Percentiles rank a stretch among this genome's conserved stretches.
phyloP scores from a whole-genome alignment of 1,284 basidiomycete genomes.

The Cryptococcus amylolentus region DNA sequence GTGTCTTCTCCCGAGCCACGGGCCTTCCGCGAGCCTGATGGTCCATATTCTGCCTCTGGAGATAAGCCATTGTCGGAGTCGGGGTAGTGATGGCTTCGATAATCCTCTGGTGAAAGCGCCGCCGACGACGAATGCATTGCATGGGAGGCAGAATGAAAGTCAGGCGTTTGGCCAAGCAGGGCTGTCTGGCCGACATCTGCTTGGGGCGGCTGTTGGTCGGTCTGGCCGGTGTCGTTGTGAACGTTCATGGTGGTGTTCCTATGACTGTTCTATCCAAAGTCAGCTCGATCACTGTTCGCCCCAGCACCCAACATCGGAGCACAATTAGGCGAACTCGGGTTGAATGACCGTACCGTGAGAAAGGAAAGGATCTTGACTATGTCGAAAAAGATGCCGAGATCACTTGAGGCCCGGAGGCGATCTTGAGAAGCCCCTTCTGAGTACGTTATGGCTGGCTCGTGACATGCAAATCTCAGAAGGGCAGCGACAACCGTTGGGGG shows the following conservation, averaged over 20 bases:
- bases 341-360: neutral
- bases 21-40: neutral
- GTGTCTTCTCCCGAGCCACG: neutral
- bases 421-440: neutral
- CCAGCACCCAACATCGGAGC: too few relatives aligned
- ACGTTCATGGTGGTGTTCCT: too few relatives aligned
- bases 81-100: neutral
- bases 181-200: too few relatives aligned
- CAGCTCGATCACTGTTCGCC: too few relatives aligned
- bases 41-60: neutral
- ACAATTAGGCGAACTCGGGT: too few relatives aligned
- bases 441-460: neutral
- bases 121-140: neutral
- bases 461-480: neutral
- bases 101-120: neutral
- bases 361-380: neutral
- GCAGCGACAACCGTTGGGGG: neutral
- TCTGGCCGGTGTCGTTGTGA: too few relatives aligned
- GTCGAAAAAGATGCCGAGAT: too few relatives aligned
- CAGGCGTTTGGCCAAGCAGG: too few relatives aligned
- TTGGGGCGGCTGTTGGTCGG: too few relatives aligned
- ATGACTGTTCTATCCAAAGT: too few relatives aligned
- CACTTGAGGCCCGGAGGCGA: neutral
- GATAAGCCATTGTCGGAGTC: neutral
- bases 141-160: neutral